phyloP scores from a whole-genome alignment of 305 asterid genomes.

The Nicotiana rustica region DNA sequence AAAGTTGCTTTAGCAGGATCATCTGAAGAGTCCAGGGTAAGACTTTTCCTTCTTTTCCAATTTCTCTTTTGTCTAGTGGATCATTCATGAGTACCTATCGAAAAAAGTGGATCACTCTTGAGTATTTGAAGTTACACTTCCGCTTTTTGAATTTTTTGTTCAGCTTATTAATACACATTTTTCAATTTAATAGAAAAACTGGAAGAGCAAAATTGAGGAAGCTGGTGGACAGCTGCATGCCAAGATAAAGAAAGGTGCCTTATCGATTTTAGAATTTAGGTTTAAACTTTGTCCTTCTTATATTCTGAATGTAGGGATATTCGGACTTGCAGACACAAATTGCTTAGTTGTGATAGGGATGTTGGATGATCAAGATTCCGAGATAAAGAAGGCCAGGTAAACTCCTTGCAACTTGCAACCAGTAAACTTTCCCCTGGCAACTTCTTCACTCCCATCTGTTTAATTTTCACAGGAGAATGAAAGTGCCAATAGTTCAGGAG shows the following conservation, averaged over 20 bases:
- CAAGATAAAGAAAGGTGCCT: slow-evolving; percentile 73
- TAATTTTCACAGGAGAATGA: slow-evolving; percentile 79
- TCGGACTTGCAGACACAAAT: slow-evolving; percentile 64
- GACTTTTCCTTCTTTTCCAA: slow-evolving; percentile 32
- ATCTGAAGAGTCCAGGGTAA: slow-evolving; percentile 61
- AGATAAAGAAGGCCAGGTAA: slow-evolving; percentile 90
- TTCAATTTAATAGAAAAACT: slow-evolving; percentile 58
- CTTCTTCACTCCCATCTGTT: slow-evolving; percentile 35
- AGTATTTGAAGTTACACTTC: slow-evolving; percentile 18
- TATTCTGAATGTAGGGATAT: slow-evolving; percentile 8
- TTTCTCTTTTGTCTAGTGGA: slow-evolving; percentile 29
- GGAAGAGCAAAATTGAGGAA: slow-evolving; percentile 76
- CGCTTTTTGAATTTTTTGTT: slow-evolving; percentile 19
- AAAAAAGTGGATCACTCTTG: slow-evolving; percentile 11
- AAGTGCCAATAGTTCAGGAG: slow-evolving; percentile 81
- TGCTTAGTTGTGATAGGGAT: slow-evolving; percentile 74
- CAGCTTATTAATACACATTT: not conserved
- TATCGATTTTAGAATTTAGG: slow-evolving; percentile 31
- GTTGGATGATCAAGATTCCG: slow-evolving; percentile 61
- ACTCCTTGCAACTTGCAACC: slow-evolving; percentile 38
- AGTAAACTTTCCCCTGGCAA: slow-evolving; percentile 22
- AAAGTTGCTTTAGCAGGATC: slow-evolving; percentile 69
- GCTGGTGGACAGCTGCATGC: slow-evolving; percentile 80
- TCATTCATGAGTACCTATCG: not conserved
- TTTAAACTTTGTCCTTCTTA: slow-evolving; percentile 34